Evolutionary conservation across 768 basidiomycete genomes (phyloP), one percentile per base, ranked within the genome.

Genomic region (Naematelia aurantialba): DNA sequence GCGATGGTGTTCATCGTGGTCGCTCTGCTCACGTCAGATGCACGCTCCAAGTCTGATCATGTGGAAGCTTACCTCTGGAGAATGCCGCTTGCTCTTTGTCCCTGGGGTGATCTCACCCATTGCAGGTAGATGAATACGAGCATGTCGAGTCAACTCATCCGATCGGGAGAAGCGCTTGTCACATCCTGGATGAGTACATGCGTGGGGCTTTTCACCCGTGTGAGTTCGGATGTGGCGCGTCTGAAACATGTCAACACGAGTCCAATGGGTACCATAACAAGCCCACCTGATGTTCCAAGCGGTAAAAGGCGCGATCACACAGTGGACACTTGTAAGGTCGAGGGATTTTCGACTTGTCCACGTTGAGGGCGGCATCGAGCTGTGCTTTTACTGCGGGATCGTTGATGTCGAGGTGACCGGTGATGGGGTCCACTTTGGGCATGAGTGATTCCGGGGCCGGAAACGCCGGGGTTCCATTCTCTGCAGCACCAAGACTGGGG

Each of bases 201-300:
- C 83, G 70, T 97, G 97, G 1, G 94, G 94, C 69, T 96, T 97
- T 79, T 99, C 94, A 71, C 94, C 94, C 0, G 94, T 99, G 77
- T 99, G 94, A 0, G 93, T 99, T 60, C 94, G 88, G 55, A 97
- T 96, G 74, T 99, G 94, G 62, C 94, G 87, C 19, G 94, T 99
- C 90, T 98, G 77, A 4, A 34, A 44, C 3, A 44, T 21, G 39
- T 52, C 56, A 45, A 62, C 39, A 26, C n/a, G n/a, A n/a, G n/a
- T 24, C 52, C 17, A 48, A 25, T 30, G 25, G 61, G 45, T 55
- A 30, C 44, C 42, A 53, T 12, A 45, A 56, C 44, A 52, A 61
- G 39, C 55, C 5, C 67, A 89, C 91, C 85, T 93, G 91, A 77
- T 99, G 94, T 76, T 99, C 94, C 22, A 98, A 84, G 57, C 94